These are phyloP conservation scores for Colletotrichum paranaense DNA, from an alignment of 2,329 filamentous ascomycete genomes.

Conservation along the genomic window DNA sequence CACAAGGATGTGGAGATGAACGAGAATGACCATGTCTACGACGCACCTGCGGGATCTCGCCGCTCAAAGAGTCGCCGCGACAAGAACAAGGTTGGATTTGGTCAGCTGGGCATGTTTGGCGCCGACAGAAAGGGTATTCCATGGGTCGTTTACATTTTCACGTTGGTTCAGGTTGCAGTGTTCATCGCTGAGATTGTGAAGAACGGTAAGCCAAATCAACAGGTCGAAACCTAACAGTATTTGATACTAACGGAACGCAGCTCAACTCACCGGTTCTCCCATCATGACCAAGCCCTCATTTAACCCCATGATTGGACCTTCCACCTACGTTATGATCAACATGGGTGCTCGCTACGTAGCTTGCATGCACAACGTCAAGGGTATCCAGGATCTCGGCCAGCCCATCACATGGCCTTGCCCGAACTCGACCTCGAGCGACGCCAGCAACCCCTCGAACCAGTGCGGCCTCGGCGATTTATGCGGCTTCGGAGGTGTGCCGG, in stretches of 20 bases:
- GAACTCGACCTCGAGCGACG: constrained; percentile 73
- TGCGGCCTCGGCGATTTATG: constrained; percentile 86
- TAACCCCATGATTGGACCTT: constrained; percentile 98
- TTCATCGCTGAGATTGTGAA: constrained; percentile 91
- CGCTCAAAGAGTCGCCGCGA: constrained; percentile 41
- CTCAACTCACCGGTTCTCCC: constrained; percentile 79
- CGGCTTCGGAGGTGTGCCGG: constrained; percentile 81
- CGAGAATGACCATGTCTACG: constrained; percentile 71
- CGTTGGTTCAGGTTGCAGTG: constrained; percentile 80
- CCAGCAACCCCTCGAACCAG: constrained; percentile 56
- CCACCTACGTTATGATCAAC: constrained; percentile 89
- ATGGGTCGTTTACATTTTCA: constrained; percentile 86
- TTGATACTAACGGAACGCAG: constrained; percentile 52
- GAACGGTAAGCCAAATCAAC: constrained; percentile 71
- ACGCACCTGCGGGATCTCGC: constrained; percentile 55
- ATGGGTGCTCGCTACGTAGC: constrained; percentile 94
- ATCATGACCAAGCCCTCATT: constrained; percentile 86
- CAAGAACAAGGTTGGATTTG: constrained; percentile 61
- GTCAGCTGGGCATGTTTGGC: constrained; percentile 70
- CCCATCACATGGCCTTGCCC: constrained; percentile 81
- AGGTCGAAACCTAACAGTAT: too few species aligned
- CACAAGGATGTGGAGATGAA: constrained; percentile 55
- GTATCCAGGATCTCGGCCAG: constrained; percentile 65
- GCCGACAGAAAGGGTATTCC: constrained; percentile 70
- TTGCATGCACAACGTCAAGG: constrained; percentile 89